Evolutionary conservation across 768 basidiomycete genomes (phyloP).

Genomic region (Kwoniella dendrophila): DNA sequence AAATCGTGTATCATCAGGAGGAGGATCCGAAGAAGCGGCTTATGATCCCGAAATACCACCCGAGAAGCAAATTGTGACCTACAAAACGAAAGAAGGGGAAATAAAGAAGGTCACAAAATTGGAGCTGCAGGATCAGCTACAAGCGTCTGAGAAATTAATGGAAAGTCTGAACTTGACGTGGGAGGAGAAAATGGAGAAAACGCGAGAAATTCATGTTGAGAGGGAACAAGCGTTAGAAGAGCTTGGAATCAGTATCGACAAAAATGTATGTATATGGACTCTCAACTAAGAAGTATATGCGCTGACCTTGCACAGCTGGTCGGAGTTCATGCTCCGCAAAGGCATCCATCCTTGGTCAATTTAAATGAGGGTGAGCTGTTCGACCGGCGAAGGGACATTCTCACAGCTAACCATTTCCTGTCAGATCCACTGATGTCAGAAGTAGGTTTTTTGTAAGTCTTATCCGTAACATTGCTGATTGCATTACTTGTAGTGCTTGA

Average conservation of each 20-base stretch:
- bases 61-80: conserved; percentile 92
- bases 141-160: conserved; percentile 79
- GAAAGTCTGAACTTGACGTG: conserved; percentile 90
- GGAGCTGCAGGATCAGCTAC: conserved; percentile 91
- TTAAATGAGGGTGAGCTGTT: conserved; percentile 53
- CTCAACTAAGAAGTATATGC: background rate
- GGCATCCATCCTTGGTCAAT: conserved; percentile 58
- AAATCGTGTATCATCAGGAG: conserved; percentile 60
- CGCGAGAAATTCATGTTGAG: conserved; percentile 93
- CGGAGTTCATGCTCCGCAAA: conserved; percentile 97
- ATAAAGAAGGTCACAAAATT: conserved; percentile 96
- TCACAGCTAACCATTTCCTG: conserved; percentile 52
- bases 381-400: conserved; percentile 61
- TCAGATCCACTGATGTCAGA: conserved; percentile 95
- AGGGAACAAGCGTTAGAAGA: conserved; percentile 97
- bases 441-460: conserved; percentile 58
- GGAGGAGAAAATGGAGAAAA: conserved; percentile 80
- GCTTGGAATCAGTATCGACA: conserved; percentile 95
- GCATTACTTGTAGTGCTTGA: conserved; percentile 34
- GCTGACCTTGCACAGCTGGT: conserved; percentile 63
- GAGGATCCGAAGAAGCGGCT: conserved; percentile 62
- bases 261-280: conserved; percentile 59
- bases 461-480: background rate
- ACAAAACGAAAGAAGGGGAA: conserved; percentile 86
- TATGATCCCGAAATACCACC: conserved; percentile 89